phyloP scores from a whole-genome alignment of 2,329 filamentous ascomycete species.

The Chaetomiaceae sp. region DNA sequence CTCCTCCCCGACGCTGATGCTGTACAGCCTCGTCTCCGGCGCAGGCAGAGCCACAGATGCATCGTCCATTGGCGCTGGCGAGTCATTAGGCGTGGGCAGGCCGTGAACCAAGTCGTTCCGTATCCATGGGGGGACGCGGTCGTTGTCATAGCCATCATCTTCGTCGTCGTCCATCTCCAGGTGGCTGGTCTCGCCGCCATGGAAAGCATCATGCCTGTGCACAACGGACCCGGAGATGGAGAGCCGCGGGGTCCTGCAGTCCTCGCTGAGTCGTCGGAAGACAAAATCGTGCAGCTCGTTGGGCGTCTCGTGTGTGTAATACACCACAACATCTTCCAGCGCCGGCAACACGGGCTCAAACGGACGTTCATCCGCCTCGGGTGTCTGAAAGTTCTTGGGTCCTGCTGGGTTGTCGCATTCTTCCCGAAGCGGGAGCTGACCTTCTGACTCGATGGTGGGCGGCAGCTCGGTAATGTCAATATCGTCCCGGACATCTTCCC shows the following conservation, averaged over 20 bases:
- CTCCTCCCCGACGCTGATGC: conserved; percentile 39
- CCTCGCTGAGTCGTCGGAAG: conserved; percentile 42
- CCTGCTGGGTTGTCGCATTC: neutral
- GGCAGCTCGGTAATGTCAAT: too few species aligned
- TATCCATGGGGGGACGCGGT: neutral
- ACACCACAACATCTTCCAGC: conserved; percentile 52
- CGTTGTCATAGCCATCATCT: neutral
- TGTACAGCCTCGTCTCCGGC: conserved; percentile 39
- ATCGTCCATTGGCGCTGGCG: conserved; percentile 19
- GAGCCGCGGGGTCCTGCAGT: conserved; percentile 26
- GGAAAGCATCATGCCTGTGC: neutral
- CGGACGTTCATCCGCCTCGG: conserved; percentile 15
- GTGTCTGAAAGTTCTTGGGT: neutral
- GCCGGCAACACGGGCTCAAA: conserved; percentile 47
- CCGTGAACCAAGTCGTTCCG: conserved; percentile 18
- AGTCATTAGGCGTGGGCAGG: conserved; percentile 37
- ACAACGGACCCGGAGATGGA: neutral
- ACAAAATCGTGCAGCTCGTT: conserved; percentile 43
- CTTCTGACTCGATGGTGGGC: neutral
- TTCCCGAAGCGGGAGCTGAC: neutral
- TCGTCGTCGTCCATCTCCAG: neutral
- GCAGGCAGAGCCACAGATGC: neutral
- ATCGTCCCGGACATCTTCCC: neutral
- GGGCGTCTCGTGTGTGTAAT: conserved; percentile 43
- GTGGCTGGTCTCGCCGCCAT: neutral